A percentile compares a stretch with the other conserved stretches of the same genome.
These are phyloP conservation scores for Ilex paraguariensis DNA, from an alignment of 305 asterid genomes.

Conservation along the genomic window DNA sequence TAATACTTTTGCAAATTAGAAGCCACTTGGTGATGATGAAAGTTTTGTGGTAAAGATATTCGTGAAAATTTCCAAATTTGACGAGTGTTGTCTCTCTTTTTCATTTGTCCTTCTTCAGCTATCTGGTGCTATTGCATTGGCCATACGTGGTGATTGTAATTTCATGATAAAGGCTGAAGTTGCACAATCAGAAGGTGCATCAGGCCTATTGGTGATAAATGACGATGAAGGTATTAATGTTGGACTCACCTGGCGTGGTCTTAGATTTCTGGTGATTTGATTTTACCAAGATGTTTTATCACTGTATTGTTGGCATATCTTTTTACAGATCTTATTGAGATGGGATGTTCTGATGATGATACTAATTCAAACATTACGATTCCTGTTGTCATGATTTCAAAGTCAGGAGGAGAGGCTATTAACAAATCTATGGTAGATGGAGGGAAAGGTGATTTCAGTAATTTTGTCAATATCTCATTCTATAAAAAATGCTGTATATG, in stretches of 20 bases:
- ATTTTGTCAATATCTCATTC: neutral
- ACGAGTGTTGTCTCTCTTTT: neutral
- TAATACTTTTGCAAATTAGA: no score
- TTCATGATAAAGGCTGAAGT: conserved; percentile 72
- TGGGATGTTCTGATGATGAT: conserved; percentile 67
- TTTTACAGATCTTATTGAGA: conserved; percentile 66
- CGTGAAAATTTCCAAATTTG: conserved; percentile 4
- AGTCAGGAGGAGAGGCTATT: conserved; percentile 70
- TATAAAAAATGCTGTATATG: no score
- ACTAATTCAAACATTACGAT: conserved; percentile 55
- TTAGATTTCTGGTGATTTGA: neutral
- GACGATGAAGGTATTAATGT: conserved; percentile 63
- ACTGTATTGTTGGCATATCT: neutral
- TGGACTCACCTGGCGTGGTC: conserved; percentile 23
- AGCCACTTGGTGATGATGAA: conserved; percentile 1
- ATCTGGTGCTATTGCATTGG: conserved; percentile 66
- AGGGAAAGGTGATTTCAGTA: conserved; percentile 36
- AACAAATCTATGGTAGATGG: conserved; percentile 51
- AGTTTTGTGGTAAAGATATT: neutral
- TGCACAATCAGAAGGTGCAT: conserved; percentile 83
- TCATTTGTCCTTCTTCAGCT: conserved; percentile 42
- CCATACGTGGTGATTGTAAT: conserved; percentile 80
- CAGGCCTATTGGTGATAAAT: conserved; percentile 74
- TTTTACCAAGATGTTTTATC: conserved; percentile 6
- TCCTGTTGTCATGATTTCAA: conserved; percentile 74